Base-by-base conservation (phyloP, 345 rosid genomes). In the Pelargonium nanum region DNA sequence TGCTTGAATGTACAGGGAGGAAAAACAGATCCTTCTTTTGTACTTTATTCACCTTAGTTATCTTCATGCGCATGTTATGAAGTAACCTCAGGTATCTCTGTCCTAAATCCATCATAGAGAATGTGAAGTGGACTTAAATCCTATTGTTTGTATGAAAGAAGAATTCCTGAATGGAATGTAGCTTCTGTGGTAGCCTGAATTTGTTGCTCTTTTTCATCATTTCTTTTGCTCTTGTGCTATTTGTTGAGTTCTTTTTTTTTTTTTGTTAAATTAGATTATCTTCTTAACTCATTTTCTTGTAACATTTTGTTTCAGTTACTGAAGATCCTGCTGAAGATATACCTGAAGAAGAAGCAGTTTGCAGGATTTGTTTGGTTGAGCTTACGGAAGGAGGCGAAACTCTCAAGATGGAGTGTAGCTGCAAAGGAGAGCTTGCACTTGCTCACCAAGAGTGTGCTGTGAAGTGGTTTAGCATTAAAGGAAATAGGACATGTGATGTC, bases 401-500 rank as follows among this genome's bases (percentile, higher is more conserved):
- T 28, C 68, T 83, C 5, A 83, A 80, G 75, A 67, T 83, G 87
- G 87, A 80, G 53, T 83, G 87, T 65, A 80, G 85, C 74, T 83
- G 87, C 72, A 83, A 74, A 61, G 87, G 85, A 58, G 87, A 75
- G 62, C 84, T 80, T 54, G 87, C 87, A 4, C 81, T 83, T n/a
- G 83, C 87, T n/a, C 87, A 83, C 48, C 64, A 80, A 68, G 83
- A 78, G 26, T 83, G 87, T 66, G 81, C 80, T 13, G 68, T 83
- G 57, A 83, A 83, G 63, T 83, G 87, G 87, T 83, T 83, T 75
- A 83, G 80, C 68, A 78, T 80, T 66, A 80, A 77, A 65, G 85
- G 85, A 25, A 83, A 80, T 73, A 80, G 68, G 65, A 78, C 66
- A 19, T 83, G 87, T 75, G 84, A 83, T 64, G 76, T 80, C 16